These are phyloP conservation scores for Dicorynia guianensis DNA, from an alignment of 306 rosid genomes.

Conservation along the genomic window DNA sequence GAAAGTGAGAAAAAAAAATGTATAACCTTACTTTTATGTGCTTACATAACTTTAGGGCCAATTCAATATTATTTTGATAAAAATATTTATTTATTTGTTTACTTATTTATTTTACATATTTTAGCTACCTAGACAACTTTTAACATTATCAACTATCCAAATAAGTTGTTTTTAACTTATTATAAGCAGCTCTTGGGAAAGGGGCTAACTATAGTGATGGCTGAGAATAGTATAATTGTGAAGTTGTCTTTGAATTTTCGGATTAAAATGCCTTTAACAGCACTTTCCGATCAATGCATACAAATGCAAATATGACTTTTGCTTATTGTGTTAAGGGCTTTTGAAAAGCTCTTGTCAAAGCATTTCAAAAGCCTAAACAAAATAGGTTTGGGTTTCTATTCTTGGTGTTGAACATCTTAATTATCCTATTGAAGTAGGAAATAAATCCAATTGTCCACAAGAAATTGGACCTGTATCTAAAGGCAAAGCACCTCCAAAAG, in stretches of 20 bases:
- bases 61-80: not conserved
- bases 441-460: constrained; percentile 58
- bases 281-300: constrained; percentile 24
- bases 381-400: constrained; percentile 4
- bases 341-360: not conserved
- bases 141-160: not conserved
- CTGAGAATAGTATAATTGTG: not conserved
- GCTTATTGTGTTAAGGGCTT: not conserved
- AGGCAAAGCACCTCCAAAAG: constrained; percentile 62
- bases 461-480: constrained; percentile 60
- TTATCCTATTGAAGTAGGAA: constrained; percentile 62
- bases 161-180: constrained; percentile 30
- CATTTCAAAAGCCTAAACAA: constrained; percentile 12
- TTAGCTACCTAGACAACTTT: constrained; percentile 13
- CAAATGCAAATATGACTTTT: constrained; percentile 24
- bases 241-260: not conserved
- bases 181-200: not conserved
- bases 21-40: constrained; percentile 47
- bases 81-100: no score
- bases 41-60: constrained; percentile 20
- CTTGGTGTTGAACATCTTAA: constrained; percentile 27
- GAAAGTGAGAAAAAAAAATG: constrained; percentile 90
- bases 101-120: not conserved
- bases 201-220: no score
- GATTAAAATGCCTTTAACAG: constrained; percentile 18